Evolutionary conservation across 2,329 filamentous ascomycete genomes (phyloP), one percentile per base, ranked within the genome.

Genomic region (Penicillium sp.): DNA sequence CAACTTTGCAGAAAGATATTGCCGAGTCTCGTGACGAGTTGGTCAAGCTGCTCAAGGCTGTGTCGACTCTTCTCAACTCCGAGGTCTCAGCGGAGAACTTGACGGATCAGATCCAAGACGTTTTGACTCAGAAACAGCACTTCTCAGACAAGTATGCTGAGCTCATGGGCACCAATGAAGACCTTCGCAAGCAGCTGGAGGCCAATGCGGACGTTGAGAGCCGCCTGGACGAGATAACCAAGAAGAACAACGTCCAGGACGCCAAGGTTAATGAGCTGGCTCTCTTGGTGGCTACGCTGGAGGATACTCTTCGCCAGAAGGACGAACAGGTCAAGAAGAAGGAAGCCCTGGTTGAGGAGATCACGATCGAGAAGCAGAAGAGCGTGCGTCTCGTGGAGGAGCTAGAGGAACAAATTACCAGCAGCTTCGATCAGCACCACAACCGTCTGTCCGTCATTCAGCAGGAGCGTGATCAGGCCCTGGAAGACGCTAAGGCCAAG

Each of bases 371-470:
- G 77, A 96, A 96, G 81, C 88, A 91, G 79, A 97, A 96, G 82
- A 96, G 94, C 75, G 89, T 90, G 42, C 87, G 91, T 23, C 81
- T 99, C 13, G 91, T 99, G 9, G 91, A 97, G 73, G 93, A 99
- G 77, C 86, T 99, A 6, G 94, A 99, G 76, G 93, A 97, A 68
- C 94, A 99, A 75, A 86, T 99, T 53, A 93, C 93, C 71, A 91
- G 84, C 72, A 97, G 94, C 77, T 99, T 92, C 75, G 94, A 99
- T 70, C 90, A 96, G 73, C 92, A 93, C 59, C 91, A 97, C 74
- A 96, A 96, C 77, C 87, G 93, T 53, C 79, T 97, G 53, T 97
- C 93, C 52, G 88, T 89, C 48, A 81, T 93, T 49, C 88, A 92
- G 70, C 85, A 86, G 19, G 89, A 93, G 75, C 87, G 89, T 48